phyloP scores from a whole-genome alignment of 306 rosid genomes.

The Chamaecrista fasciculata region DNA sequence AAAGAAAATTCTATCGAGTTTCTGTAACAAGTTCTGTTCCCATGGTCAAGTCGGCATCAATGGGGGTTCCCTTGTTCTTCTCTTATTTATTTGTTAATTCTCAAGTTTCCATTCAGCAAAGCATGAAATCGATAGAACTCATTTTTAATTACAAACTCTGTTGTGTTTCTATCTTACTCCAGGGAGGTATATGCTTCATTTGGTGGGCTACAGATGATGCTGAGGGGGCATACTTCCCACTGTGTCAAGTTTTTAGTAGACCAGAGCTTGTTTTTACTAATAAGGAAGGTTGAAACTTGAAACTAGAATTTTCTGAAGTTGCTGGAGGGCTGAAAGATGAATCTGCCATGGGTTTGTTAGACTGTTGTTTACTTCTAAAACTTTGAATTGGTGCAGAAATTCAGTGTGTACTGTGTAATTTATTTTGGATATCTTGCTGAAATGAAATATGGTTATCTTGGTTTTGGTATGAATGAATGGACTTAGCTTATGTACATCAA shows the following conservation, averaged over 20 bases:
- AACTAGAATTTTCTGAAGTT: neutral
- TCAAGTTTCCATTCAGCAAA: neutral
- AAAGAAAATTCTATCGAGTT: too few species aligned
- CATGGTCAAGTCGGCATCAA: neutral
- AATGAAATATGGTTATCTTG: neutral
- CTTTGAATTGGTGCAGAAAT: neutral
- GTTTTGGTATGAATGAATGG: neutral
- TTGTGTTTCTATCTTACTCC: conserved; percentile 25
- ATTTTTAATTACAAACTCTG: neutral
- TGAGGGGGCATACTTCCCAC: conserved; percentile 61
- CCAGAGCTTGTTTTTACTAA: conserved; percentile 2
- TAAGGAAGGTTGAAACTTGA: conserved; percentile 12
- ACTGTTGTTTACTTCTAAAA: neutral
- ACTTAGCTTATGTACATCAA: neutral
- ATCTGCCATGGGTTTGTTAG: neutral
- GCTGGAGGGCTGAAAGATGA: neutral
- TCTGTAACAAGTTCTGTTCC: too few species aligned
- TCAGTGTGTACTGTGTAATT: neutral
- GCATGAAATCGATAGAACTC: neutral
- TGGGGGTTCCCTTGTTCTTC: neutral
- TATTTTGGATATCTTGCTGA: neutral
- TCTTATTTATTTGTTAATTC: neutral
- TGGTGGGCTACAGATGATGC: conserved; percentile 88
- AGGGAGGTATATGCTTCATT: conserved; percentile 79
- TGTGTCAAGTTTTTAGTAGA: neutral